A percentile compares a stretch with the other conserved stretches of the same genome.
phyloP scores from a whole-genome alignment of 179 eudicot genomes.

The Actinidia polygama region DNA sequence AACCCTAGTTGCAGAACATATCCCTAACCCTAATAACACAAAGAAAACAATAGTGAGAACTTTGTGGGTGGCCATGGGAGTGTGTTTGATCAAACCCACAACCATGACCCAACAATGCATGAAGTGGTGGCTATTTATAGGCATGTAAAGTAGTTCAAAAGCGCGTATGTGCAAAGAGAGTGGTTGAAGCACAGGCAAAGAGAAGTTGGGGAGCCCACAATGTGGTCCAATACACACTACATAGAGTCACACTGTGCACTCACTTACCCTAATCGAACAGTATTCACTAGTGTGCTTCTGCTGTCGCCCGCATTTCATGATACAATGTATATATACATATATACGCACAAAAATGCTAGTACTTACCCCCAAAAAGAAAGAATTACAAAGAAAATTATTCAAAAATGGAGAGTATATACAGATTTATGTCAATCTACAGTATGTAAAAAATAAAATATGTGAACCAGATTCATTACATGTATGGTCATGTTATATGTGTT shows the following conservation, averaged over 20 bases:
- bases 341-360: background rate
- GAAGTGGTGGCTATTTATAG: slow-evolving; percentile 39
- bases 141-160: slow-evolving; percentile 25
- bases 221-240: background rate
- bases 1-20: slow-evolving; percentile 44
- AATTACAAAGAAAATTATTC: no score
- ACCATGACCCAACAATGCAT: slow-evolving; percentile 9
- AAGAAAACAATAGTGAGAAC: slow-evolving; percentile 35
- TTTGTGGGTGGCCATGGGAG: slow-evolving; percentile 35
- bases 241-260: background rate
- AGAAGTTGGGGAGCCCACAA: slow-evolving; percentile 21
- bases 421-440: background rate
- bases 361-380: background rate
- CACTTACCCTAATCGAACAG: background rate
- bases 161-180: slow-evolving; percentile 22
- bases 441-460: background rate
- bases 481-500: no score
- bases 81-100: background rate
- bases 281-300: slow-evolving; percentile 33
- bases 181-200: slow-evolving; percentile 24
- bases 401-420: no score
- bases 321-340: background rate
- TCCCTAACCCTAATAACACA: slow-evolving; percentile 30
- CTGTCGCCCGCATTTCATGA: slow-evolving; percentile 36
- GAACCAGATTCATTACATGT: background rate